phyloP scores from a whole-genome alignment of 306 rosid species.

The Trichosanthes cucumerina region DNA sequence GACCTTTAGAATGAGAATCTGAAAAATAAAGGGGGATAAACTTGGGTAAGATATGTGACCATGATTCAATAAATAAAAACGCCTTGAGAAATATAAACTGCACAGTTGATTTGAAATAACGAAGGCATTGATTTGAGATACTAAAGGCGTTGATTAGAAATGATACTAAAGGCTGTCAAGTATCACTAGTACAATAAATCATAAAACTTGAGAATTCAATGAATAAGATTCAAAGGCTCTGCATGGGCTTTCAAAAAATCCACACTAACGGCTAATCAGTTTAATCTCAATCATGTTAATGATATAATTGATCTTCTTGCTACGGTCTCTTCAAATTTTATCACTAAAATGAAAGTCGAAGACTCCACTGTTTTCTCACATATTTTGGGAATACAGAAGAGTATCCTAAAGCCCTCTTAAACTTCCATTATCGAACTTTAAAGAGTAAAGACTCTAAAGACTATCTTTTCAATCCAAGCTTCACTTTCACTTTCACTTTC shows the following conservation, averaged over 20 bases:
- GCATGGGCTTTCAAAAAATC: too few species aligned
- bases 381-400: background rate
- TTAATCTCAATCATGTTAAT: too few species aligned
- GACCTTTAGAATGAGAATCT: constrained; percentile 58
- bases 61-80: background rate
- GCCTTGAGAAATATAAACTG: background rate
- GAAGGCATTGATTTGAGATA: background rate
- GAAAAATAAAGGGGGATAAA: constrained; percentile 30
- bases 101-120: background rate
- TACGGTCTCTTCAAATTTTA: background rate
- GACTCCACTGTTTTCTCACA: background rate
- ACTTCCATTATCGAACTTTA: background rate
- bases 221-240: background rate
- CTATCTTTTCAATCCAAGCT: background rate
- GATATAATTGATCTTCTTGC: background rate
- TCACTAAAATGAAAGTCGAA: background rate
- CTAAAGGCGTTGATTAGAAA: background rate
- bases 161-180: background rate
- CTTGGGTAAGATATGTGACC: constrained; percentile 1
- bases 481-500: background rate
- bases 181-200: background rate
- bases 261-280: too few species aligned
- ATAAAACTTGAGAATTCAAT: background rate
- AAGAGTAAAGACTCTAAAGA: background rate
- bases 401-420: background rate